A percentile compares a stretch with the other conserved stretches of the same genome.
Conservation (phyloP, 2,329 filamentous ascomycete genomes). For the Rosellinia necatrix region DNA sequence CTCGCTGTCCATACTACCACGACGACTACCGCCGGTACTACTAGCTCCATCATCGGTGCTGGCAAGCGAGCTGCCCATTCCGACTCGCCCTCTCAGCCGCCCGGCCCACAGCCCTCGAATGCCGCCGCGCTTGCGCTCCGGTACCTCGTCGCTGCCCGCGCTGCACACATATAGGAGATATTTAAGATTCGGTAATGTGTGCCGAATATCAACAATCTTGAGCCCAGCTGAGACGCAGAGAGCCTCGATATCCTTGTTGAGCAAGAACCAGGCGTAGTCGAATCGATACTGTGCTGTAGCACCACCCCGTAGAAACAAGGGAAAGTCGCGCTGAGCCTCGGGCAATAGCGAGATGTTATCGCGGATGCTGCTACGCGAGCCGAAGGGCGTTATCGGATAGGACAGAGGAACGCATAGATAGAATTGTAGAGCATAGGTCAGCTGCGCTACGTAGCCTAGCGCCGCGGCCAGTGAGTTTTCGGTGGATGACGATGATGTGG, state of each 20-base stretch:
- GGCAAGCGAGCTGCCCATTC: conserved; percentile 16
- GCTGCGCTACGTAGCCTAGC: conserved; percentile 76
- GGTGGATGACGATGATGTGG: conserved; percentile 49
- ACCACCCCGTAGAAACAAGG: conserved; percentile 70
- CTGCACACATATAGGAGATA: conserved; percentile 90
- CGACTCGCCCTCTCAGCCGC: conserved; percentile 45
- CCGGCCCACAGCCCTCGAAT: conserved; percentile 63
- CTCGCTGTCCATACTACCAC: conserved; percentile 42
- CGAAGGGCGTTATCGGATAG: conserved; percentile 75
- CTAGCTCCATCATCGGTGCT: conserved; percentile 45
- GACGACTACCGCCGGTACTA: conserved; percentile 43
- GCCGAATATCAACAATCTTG: conserved; percentile 84
- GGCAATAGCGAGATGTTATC: conserved; percentile 61
- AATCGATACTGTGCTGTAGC: conserved; percentile 83
- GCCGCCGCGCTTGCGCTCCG: conserved; percentile 64
- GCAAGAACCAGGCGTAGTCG: conserved; percentile 93
- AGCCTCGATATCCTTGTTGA: conserved; percentile 91
- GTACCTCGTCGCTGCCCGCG: conserved; percentile 70
- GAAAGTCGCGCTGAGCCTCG: conserved; percentile 69
- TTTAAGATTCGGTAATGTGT: conserved; percentile 91
- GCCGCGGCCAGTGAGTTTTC: conserved; percentile 80
- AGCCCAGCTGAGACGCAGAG: conserved; percentile 70
- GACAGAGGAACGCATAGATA: conserved; percentile 81
- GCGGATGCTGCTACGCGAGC: conserved; percentile 70
- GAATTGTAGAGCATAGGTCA: conserved; percentile 76